Evolutionary conservation across 768 basidiomycete genomes (phyloP), one percentile per base, ranked within the genome.

Genomic region (Suillus luteus): DNA sequence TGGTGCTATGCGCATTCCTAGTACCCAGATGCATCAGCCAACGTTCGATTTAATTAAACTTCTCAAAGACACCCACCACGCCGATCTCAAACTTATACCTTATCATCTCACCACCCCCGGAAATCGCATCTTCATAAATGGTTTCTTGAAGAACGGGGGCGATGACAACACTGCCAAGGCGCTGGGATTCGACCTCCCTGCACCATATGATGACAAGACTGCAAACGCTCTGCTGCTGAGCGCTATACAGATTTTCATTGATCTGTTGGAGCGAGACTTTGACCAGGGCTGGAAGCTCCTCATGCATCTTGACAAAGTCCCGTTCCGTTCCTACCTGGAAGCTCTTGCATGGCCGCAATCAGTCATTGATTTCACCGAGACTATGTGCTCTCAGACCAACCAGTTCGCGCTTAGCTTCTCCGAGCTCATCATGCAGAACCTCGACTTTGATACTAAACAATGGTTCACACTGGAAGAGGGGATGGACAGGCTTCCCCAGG

Each of bases 361-460:
- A 11, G 67, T 70, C 15, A 60, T 70, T 3, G 70, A 71, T 51
- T 70, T 70, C n/a, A 17, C 66, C 51, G 70, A 70, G 60, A 71
- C 68, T n/a, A 55, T 71, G 52, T 61, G 59, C 4, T 70, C 69
- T 19, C 69, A 70, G 31, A 70, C 69, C 24, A 70, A 70, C 52
- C 69, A 70, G 55, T 70, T 70, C 70, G 52, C 62, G 12, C 70
- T 71, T 48, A 70, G 69, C 63, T 66, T 68, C n/a, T 63, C 67
- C 11, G 69, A 70, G 65, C 65, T 70, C 62, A 52, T 70, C 14
- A 70, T 70, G 69, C 70, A 70, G 43, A 59, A 66, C 52, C 63
- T 71, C 31, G 69, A 70, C 63, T 70, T 70, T 48, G 63, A 62
- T 43, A 71, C 67, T 2, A 59, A 69, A 48, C 57, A 64, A 22